These are phyloP conservation scores for Amanita molliuscula DNA, from an alignment of 768 basidiomycete species.

Conservation along the genomic window DNA sequence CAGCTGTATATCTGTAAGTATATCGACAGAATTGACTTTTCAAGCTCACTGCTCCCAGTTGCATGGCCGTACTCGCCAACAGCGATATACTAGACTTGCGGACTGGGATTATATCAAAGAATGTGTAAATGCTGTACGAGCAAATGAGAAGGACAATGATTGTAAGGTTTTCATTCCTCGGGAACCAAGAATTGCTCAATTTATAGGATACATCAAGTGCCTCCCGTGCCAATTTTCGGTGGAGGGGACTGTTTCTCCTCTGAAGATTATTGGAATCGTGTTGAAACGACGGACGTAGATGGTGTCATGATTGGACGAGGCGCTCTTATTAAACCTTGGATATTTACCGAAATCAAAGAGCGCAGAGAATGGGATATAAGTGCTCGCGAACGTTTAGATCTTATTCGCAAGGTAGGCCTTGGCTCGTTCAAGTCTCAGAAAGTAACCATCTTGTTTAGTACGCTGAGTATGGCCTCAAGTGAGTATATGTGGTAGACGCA, in stretches of 20 bases:
- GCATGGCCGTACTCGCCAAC: slow-evolving; percentile 93
- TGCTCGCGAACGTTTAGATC: slow-evolving; percentile 71
- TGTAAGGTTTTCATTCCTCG: slow-evolving; percentile 28
- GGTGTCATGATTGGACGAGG: slow-evolving; percentile 95
- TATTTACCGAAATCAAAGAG: slow-evolving; percentile 94
- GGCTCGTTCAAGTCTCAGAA: neutral
- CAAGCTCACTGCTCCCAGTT: slow-evolving; percentile 36
- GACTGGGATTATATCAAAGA: slow-evolving; percentile 93
- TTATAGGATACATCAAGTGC: slow-evolving; percentile 32
- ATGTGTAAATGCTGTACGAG: slow-evolving; percentile 76
- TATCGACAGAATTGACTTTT: slow-evolving; percentile 1
- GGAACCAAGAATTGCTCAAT: neutral
- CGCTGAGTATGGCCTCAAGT: slow-evolving; percentile 69
- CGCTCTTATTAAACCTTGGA: slow-evolving; percentile 93
- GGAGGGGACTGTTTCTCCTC: slow-evolving; percentile 94
- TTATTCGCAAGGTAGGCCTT: slow-evolving; percentile 55
- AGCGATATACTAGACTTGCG: slow-evolving; percentile 84
- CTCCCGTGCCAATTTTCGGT: slow-evolving; percentile 89
- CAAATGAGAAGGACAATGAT: slow-evolving; percentile 59
- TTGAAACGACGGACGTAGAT: slow-evolving; percentile 79
- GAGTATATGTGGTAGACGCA: slow-evolving; percentile 31
- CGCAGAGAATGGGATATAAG: slow-evolving; percentile 89
- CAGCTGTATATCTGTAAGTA: slow-evolving; percentile 32
- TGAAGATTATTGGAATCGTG: slow-evolving; percentile 66
- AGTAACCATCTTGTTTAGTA: slow-evolving; percentile 38